A percentile compares a stretch with the other conserved stretches of the same genome.
Conservation (phyloP, 495 filamentous ascomycete species). For the Staphylotrichum longicolle region DNA sequence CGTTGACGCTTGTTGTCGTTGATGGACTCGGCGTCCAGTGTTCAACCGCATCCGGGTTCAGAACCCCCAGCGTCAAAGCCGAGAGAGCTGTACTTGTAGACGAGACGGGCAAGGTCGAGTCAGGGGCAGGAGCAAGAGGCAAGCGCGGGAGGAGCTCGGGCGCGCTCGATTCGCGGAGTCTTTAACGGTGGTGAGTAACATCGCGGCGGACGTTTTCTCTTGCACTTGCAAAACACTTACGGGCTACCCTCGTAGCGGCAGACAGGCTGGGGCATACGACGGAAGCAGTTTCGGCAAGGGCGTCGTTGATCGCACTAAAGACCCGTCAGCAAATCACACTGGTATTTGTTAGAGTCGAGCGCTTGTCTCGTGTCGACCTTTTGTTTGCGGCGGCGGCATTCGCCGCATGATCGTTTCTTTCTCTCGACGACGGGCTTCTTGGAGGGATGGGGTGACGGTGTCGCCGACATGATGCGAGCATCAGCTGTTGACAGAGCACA, state of each 20-base stretch:
- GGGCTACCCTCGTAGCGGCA: conserved; percentile 18
- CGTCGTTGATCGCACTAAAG: conserved; percentile 17
- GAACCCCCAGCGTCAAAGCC: no score
- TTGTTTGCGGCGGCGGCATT: conserved; percentile 24
- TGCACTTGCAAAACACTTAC: conserved; percentile 1
- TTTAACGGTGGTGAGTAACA: neutral
- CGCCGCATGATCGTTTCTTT: conserved; percentile 20
- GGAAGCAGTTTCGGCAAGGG: conserved; percentile 20
- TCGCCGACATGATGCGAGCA: neutral
- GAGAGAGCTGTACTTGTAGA: no score
- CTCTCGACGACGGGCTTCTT: conserved; percentile 6
- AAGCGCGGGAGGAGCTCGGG: no score
- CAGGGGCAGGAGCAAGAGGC: no score
- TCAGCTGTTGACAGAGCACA: no score
- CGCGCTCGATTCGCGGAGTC: neutral
- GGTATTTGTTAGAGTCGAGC: no score
- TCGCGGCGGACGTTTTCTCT: no score
- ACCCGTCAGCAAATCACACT: no score
- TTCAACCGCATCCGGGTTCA: no score
- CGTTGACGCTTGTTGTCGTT: no score
- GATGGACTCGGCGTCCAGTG: no score
- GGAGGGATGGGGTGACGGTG: neutral
- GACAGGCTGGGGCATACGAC: conserved; percentile 16
- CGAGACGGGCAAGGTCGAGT: no score
- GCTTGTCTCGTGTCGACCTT: conserved; percentile 9